Evolutionary conservation across 176 grass and related monocot species (phyloP).

Genomic region (Zea luxurians): DNA sequence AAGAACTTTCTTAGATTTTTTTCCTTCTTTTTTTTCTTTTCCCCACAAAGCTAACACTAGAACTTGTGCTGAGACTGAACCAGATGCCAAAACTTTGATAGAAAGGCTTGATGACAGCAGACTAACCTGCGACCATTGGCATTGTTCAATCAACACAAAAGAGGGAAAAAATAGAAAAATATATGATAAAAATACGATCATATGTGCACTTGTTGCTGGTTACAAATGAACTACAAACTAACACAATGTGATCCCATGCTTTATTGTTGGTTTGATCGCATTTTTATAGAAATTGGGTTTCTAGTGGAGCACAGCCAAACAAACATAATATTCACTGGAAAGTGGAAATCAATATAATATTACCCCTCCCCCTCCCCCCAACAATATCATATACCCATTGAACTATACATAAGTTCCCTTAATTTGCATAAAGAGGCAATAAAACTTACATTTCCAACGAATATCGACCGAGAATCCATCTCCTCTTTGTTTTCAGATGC

Average conservation of each 20-base stretch:
- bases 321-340: neutral
- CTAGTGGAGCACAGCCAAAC: slow-evolving; percentile 3
- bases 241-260: too few relatives aligned
- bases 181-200: slow-evolving; percentile 1
- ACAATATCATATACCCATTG: neutral
- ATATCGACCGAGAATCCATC: slow-evolving; percentile 66
- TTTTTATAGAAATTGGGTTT: neutral
- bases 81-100: slow-evolving; percentile 47
- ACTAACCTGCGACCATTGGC: slow-evolving; percentile 67
- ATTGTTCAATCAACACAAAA: slow-evolving; percentile 55
- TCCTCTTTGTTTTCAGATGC: slow-evolving; percentile 69
- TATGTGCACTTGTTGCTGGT: neutral
- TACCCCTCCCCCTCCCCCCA: too few relatives aligned
- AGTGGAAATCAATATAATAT: neutral
- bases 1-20: slow-evolving; percentile 2
- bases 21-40: slow-evolving; percentile 9
- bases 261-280: too few relatives aligned
- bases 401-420: neutral
- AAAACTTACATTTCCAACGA: slow-evolving; percentile 66
- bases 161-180: neutral
- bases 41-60: slow-evolving; percentile 48
- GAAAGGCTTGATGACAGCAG: slow-evolving; percentile 59
- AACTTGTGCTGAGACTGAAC: slow-evolving; percentile 44
- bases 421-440: slow-evolving; percentile 18
- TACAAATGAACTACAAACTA: neutral